Base-by-base conservation (phyloP, 2,329 filamentous ascomycete genomes). In the Paramyrothecium sp. region DNA sequence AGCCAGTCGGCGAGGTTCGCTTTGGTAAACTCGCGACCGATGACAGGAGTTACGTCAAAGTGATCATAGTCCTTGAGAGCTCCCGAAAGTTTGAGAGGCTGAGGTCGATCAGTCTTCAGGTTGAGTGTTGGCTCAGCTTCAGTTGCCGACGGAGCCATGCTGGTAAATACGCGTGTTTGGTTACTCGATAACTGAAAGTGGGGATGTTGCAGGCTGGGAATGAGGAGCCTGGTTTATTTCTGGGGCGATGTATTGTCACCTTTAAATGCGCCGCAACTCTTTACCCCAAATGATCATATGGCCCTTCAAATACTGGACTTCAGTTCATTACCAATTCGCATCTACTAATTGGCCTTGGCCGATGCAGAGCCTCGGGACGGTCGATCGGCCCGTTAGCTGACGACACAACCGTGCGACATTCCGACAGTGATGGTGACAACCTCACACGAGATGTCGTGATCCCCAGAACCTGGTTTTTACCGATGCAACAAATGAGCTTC, bases 1-100 rank as follows among this genome's bases (percentile, higher is more conserved):
- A 91, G 75, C 63, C 82, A 81, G 34, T 90, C 86, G 7, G 80
- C 80, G 1, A 89, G 75, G 60, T 87, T 81, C 34, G 82, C 78
- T 16, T 77, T 78, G n/a, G 80, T 75, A 60, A 80, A 89, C 65
- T 89, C 87, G 7, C 79, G 78, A 4, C 86, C 87, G 56, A 89
- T 88, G 47, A 81, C 72, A 0, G 86, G 86, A 1, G 86, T 89
- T 4, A 82, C 72, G 33, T 89, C 86, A 56, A 86, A 83, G 2
- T 76, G 76, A 59, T 84, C 76, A 59, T 80, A 83, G 12, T 74
- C 57, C 44, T 86, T 77, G 0, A 87, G 73, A 1, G 69, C 76
- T 1, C 83, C 83, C 2, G 76, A 79, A 3, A 78, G 70, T 67
- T 80, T 77, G 8, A 84, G 67, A 0, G 81, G 81, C 59, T 73